Percentiles rank a stretch among this genome's conserved stretches.
Conservation (phyloP, 495 filamentous ascomycete species). For the Hyaloscypha bicolor region DNA sequence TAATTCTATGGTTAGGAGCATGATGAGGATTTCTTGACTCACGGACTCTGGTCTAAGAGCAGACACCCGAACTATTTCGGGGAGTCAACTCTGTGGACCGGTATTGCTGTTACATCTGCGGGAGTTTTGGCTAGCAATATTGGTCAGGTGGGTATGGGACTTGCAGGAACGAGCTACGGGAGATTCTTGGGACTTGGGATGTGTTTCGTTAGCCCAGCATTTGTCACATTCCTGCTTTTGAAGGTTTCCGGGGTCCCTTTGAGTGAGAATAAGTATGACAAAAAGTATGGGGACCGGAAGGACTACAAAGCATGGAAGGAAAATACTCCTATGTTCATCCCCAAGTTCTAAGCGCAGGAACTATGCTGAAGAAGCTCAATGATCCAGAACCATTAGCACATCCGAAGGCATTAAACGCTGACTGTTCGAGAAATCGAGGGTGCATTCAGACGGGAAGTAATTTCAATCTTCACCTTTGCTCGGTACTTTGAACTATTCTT, state of each 20-base stretch:
- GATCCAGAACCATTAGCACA: no score
- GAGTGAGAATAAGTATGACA: slow-evolving; percentile 67
- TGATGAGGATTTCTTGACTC: slow-evolving; percentile 61
- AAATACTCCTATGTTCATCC: slow-evolving; percentile 65
- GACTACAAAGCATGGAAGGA: slow-evolving; percentile 70
- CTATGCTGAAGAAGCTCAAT: neutral
- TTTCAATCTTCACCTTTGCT: no score
- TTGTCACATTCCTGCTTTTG: slow-evolving; percentile 60
- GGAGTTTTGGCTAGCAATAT: slow-evolving; percentile 49
- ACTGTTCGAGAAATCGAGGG: no score
- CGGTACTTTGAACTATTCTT: neutral
- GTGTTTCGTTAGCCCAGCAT: slow-evolving; percentile 60
- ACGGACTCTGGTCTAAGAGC: slow-evolving; percentile 59
- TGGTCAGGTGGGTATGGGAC: slow-evolving; percentile 51
- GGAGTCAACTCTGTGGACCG: slow-evolving; percentile 65
- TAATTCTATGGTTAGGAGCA: slow-evolving; percentile 44
- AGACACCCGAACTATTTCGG: slow-evolving; percentile 72
- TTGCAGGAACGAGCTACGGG: slow-evolving; percentile 37
- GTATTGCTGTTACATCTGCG: slow-evolving; percentile 53
- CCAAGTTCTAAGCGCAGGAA: slow-evolving; percentile 49
- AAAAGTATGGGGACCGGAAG: slow-evolving; percentile 59
- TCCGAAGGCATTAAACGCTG: no score
- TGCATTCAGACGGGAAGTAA: no score
- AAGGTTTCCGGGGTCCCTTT: slow-evolving; percentile 63
- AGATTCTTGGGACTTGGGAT: slow-evolving; percentile 45